Base-by-base conservation (phyloP, 2,329 filamentous ascomycete species). In the Colletotrichum tropicale region DNA sequence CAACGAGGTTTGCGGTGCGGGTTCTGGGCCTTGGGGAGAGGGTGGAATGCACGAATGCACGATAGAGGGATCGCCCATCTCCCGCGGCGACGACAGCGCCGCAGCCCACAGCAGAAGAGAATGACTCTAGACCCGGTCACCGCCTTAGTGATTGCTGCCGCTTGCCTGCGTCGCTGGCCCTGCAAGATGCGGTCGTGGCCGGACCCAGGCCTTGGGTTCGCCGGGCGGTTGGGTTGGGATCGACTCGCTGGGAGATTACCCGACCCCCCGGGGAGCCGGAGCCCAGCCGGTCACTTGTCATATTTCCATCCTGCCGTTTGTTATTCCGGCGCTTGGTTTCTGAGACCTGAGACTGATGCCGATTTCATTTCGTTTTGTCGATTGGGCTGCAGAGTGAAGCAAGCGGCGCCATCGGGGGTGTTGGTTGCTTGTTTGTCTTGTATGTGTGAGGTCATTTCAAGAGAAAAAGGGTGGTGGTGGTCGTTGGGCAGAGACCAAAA, bases 231-330 rank as follows among this genome's bases (percentile, higher is more conserved):
- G 24, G 67, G 56, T 62, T 70, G 36, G 34, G 55, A 52, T 62
- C 58, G 67, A 62, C 56, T 70, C 67, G 67, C 56, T 70, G 67
- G 67, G 67, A 70, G 67, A 70, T 70, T 61, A 36, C 67, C 67
- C 67, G 67, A 28, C 34, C 48, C 15, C 26, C 30, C 32, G 15
- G 28, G 30, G 30, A n/a, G 28, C n/a, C 66, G 66, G 66, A 58
- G 61, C 24, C 66, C 36, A 24, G 52, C 67, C 67, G 67, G 67
- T 70, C 67, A 70, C 34, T 62, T 70, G 28, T 70, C 67, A 61
- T 30, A 62, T 69, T 30, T 43, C 60, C 38, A 12, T 52, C n/a
- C 43, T 52, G 10, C 43, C 43, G 43, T 52, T 52, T 52, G 43
- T 52, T 52, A 52, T 52, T 52, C 43, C 43, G 43, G 43, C 43